phyloP scores from a whole-genome alignment of 176 grass and related monocot species.

The Rhynchospora tenuis region DNA sequence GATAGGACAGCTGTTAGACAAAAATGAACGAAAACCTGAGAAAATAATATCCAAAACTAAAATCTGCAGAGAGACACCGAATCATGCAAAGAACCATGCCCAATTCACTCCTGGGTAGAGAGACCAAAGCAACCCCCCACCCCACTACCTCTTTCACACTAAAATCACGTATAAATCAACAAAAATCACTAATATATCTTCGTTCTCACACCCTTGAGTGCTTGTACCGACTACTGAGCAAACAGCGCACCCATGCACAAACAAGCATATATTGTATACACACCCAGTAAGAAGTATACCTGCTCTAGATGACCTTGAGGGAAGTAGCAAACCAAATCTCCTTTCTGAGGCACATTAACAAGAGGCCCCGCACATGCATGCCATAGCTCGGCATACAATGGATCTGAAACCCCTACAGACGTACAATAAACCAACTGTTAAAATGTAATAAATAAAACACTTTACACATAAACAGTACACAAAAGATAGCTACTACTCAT shows the following conservation, averaged over 20 bases:
- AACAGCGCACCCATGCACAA: neutral
- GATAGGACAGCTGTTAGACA: neutral
- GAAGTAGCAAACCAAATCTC: slow-evolving; percentile 89
- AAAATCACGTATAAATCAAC: neutral
- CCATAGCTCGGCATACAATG: slow-evolving; percentile 85
- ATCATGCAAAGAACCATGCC: neutral
- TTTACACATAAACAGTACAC: neutral
- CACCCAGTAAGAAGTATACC: slow-evolving; percentile 28
- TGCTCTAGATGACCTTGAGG: slow-evolving; percentile 97
- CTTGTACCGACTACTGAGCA: neutral
- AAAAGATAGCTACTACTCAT: neutral
- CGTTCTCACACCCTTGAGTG: neutral
- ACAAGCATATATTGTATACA: neutral
- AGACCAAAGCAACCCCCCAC: neutral
- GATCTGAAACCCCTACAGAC: slow-evolving; percentile 27
- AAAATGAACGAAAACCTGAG: neutral
- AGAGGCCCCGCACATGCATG: slow-evolving; percentile 84
- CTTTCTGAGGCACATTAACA: slow-evolving; percentile 54
- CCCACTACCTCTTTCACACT: neutral
- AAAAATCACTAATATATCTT: neutral
- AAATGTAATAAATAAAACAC: neutral
- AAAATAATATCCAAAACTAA: neutral
- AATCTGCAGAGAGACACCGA: neutral
- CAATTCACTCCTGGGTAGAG: neutral
- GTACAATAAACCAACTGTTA: neutral